Conservation (phyloP, 2,329 filamentous ascomycete species). For the Dactylellina cionopaga region DNA sequence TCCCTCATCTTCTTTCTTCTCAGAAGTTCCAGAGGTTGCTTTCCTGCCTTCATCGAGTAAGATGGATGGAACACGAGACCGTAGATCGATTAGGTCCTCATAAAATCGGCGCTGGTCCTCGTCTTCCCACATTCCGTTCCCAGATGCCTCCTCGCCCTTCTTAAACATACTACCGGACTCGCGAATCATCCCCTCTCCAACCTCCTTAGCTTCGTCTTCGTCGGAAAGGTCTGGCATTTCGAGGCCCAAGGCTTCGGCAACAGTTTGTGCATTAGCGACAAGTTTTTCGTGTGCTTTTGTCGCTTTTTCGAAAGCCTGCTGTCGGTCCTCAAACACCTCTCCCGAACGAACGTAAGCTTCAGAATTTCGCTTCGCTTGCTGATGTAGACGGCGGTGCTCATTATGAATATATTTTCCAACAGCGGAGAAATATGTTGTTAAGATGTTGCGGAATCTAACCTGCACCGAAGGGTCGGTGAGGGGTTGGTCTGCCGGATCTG, state of each 20-base stretch:
- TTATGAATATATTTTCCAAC: constrained; percentile 86
- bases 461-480: constrained; percentile 78
- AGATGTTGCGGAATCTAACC: constrained; percentile 83
- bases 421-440: constrained; percentile 90
- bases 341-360: constrained; percentile 98
- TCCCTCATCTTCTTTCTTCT: constrained; percentile 68
- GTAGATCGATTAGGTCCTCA: constrained; percentile 93
- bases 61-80: constrained; percentile 93
- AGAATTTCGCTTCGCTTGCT: constrained; percentile 91
- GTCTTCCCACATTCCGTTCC: constrained; percentile 96
- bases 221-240: constrained; percentile 96
- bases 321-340: constrained; percentile 96
- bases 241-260: constrained; percentile 85
- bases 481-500: constrained; percentile 64
- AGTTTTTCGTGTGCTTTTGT: constrained; percentile 91
- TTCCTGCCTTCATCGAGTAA: constrained; percentile 94
- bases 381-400: constrained; percentile 89
- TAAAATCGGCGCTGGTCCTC: constrained; percentile 98
- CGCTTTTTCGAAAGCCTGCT: constrained; percentile 94
- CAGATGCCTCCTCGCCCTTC: constrained; percentile 82
- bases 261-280: constrained; percentile 85
- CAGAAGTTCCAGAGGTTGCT: constrained; percentile 61
- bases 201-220: constrained; percentile 74
- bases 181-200: constrained; percentile 76
- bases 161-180: constrained; percentile 57